phyloP scores from a whole-genome alignment of 257 asterid genomes.

The Avicennia marina region DNA sequence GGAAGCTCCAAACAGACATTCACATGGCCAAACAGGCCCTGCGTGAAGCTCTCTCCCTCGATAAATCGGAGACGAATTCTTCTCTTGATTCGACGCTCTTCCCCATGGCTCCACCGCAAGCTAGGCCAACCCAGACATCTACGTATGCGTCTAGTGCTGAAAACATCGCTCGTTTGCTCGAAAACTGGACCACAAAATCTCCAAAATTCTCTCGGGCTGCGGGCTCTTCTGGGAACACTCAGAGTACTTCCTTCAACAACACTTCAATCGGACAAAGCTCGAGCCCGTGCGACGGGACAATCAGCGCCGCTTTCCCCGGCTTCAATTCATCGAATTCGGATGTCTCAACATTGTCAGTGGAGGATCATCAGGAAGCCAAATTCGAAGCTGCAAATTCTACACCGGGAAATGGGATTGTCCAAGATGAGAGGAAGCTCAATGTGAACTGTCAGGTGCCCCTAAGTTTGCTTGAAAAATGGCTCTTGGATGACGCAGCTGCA shows the following conservation, averaged over 20 bases:
- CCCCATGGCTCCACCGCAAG: background rate
- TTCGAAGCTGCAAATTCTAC: too few species aligned
- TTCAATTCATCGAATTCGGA: slow-evolving; percentile 37
- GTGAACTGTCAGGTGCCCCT: slow-evolving; percentile 23
- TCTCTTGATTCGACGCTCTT: background rate
- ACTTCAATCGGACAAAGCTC: slow-evolving; percentile 24
- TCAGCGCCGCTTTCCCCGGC: slow-evolving; percentile 11
- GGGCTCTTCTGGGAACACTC: slow-evolving; percentile 23
- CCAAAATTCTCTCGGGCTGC: slow-evolving; percentile 19
- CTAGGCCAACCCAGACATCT: slow-evolving; percentile 10
- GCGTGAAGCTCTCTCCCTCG: background rate
- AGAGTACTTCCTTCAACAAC: slow-evolving; percentile 22
- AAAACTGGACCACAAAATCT: slow-evolving; percentile 32
- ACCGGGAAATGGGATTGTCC: too few species aligned
- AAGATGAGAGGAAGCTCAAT: slow-evolving; percentile 4
- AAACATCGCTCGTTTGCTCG: slow-evolving; percentile 39
- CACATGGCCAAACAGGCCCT: slow-evolving; percentile 1
- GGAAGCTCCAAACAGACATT: background rate
- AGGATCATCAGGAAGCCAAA: background rate
- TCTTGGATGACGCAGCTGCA: slow-evolving; percentile 30
- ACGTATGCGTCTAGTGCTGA: slow-evolving; percentile 39
- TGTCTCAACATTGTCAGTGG: background rate
- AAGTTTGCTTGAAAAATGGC: slow-evolving; percentile 32
- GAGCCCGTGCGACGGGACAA: slow-evolving; percentile 41
- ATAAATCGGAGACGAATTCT: background rate